Conservation (phyloP, 2,329 filamentous ascomycete genomes). For the Plenodomus lindquistii region DNA sequence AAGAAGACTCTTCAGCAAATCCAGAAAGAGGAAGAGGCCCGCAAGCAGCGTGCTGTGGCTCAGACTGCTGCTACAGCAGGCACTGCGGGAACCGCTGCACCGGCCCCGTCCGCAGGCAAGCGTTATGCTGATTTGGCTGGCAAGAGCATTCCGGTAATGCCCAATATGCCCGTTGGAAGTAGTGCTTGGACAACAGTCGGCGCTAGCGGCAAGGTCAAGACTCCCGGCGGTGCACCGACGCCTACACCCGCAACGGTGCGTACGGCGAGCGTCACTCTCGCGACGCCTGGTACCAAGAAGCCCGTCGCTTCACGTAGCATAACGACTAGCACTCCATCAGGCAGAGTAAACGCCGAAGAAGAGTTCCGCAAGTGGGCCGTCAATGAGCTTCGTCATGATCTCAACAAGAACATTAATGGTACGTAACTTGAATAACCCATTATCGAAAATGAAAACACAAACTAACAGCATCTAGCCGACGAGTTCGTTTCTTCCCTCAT, state of each 20-base stretch:
- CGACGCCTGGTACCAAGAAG: slow-evolving; percentile 55
- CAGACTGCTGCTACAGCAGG: slow-evolving; percentile 53
- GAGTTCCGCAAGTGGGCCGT: slow-evolving; percentile 95
- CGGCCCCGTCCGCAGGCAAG: slow-evolving; percentile 64
- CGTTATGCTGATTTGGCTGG: slow-evolving; percentile 93
- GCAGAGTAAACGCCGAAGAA: slow-evolving; percentile 71
- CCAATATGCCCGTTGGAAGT: slow-evolving; percentile 48
- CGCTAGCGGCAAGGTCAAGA: slow-evolving; percentile 87
- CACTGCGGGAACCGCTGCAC: slow-evolving; percentile 50
- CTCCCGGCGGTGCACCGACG: slow-evolving; percentile 64
- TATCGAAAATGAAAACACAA: not conserved
- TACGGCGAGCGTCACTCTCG: slow-evolving; percentile 51
- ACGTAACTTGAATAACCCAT: slow-evolving; percentile 32
- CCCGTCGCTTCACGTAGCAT: slow-evolving; percentile 56
- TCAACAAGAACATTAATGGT: slow-evolving; percentile 70
- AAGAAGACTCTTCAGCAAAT: slow-evolving; percentile 97
- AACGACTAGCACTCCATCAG: slow-evolving; percentile 48
- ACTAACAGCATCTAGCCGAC: slow-evolving; percentile 62
- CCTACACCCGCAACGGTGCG: slow-evolving; percentile 52
- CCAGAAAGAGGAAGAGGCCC: slow-evolving; percentile 90
- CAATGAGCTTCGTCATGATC: slow-evolving; percentile 74
- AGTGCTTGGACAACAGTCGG: slow-evolving; percentile 94
- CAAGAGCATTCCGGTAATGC: slow-evolving; percentile 62
- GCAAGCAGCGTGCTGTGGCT: slow-evolving; percentile 74
- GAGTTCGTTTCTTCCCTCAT: slow-evolving; percentile 78